Base-by-base conservation (phyloP, 257 asterid species). In the Fraxinus americana region DNA sequence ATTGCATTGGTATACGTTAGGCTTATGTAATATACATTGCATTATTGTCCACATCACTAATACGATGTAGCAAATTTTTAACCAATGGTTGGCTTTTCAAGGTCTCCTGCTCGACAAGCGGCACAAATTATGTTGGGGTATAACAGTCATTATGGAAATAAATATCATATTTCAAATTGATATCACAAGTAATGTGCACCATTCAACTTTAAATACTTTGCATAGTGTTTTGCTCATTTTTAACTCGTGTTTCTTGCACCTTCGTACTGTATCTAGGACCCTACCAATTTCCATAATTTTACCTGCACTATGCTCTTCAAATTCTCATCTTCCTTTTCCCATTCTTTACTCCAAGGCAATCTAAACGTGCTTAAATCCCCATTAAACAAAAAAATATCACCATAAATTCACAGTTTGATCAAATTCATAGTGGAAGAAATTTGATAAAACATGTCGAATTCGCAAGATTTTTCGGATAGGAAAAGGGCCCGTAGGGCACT, bases 401-500 rank as follows among this genome's bases (percentile, higher is more conserved):
- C 16, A 8, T n/a, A 57, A 54, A 57, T 57, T 57, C 66, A 57
- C 10, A 9, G 29, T n/a, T 57, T 7, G 12, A 57, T 57, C 34
- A 11, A 63, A 25, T 63, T 63, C 68, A 11, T 10, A 23, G 69
- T 4, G 4, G 7, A 2, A 25, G 34, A 63, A 0, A 9, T 63
- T 63, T 12, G n/a, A 27, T 10, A 25, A 48, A 76, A 67, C 36
- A 76, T 76, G 79, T 43, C 79, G 54, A 66, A 27, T 39, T 17
- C 45, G 21, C 73, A 9, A 66, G 32, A 25, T 25, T 66, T 29
- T 75, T 66, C 72, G 21, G 67, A 75, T 43, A 6, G 54, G 14
- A 74, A 35, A 57, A 74, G 66, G 69, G 35, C 32, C 1, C 25
- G 11, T 52, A 9, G 3, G 4, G 69, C 50, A 43, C 77, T 14